Evolutionary conservation across 2,329 filamentous ascomycete genomes (phyloP).

Genomic region (Colletotrichum sp.): DNA sequence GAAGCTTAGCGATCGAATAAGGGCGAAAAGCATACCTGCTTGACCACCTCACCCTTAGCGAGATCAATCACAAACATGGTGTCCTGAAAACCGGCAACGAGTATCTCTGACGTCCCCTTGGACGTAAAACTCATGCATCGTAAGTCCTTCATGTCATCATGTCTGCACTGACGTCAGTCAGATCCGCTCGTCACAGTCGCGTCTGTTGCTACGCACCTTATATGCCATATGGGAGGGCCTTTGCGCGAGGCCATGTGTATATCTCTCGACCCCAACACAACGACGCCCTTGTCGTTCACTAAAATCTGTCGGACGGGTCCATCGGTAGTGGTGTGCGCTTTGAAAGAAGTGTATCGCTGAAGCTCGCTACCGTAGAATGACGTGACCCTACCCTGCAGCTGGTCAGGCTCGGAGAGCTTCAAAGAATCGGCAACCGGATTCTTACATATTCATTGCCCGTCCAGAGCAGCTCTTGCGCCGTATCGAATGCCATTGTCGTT

Average conservation of each 20-base stretch:
- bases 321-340: constrained; percentile 74
- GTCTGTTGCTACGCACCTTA: constrained; percentile 59
- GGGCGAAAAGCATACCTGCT: constrained; percentile 52
- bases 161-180: constrained; percentile 42
- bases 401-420: constrained; percentile 25
- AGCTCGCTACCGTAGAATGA: constrained; percentile 89
- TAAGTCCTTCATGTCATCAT: constrained; percentile 81
- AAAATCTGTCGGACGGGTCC: constrained; percentile 86
- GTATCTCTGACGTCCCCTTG: constrained; percentile 79
- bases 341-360: constrained; percentile 88
- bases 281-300: constrained; percentile 87
- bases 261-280: constrained; percentile 81
- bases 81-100: constrained; percentile 86
- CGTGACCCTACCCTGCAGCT: constrained; percentile 75
- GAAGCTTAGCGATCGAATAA: not conserved
- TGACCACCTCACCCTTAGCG: constrained; percentile 72
- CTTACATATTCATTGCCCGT: constrained; percentile 87
- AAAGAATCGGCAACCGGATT: not conserved
- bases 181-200: not conserved
- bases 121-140: constrained; percentile 96
- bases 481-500: constrained; percentile 87
- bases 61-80: constrained; percentile 80
- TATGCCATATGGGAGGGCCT: constrained; percentile 87
- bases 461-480: constrained; percentile 89
- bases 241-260: constrained; percentile 88